A percentile compares a stretch with the other conserved stretches of the same genome.
phyloP scores from a whole-genome alignment of 1,139 yeast species.

The Candida sojae region DNA sequence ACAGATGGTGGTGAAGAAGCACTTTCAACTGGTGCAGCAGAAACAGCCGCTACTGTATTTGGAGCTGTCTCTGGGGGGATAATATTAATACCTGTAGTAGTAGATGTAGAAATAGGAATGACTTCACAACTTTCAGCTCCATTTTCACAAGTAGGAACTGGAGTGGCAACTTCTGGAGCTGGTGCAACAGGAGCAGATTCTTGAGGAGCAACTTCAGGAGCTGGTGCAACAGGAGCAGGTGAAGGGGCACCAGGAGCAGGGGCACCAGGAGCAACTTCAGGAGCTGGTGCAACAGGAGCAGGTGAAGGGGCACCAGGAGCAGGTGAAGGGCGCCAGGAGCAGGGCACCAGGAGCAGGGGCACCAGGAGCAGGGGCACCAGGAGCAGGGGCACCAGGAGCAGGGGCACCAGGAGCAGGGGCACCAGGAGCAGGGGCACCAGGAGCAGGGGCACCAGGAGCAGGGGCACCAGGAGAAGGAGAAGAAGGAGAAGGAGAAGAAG shows the following conservation, averaged over 20 bases:
- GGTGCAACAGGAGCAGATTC: background rate
- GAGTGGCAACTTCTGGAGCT: background rate
- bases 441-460: constrained; percentile 9
- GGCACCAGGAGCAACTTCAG: no score
- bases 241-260: background rate
- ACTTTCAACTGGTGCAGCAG: constrained; percentile 1
- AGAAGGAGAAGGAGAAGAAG: background rate
- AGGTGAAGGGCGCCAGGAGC: no score
- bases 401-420: background rate
- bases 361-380: background rate
- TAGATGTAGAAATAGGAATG: constrained; percentile 3
- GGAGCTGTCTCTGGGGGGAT: constrained; percentile 4
- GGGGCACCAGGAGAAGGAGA: background rate
- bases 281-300: background rate
- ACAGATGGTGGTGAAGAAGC: background rate
- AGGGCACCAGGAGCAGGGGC: background rate
- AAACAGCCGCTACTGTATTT: constrained; percentile 2
- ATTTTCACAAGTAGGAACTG: constrained; percentile 1
- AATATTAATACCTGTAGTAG: constrained; percentile 1
- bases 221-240: background rate
- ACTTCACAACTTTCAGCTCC: constrained; percentile 1
- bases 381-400: background rate
- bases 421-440: constrained; percentile 7
- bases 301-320: no score
- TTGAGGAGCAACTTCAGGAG: background rate